Evolutionary conservation across 345 rosid species (phyloP).

Genomic region (Pistacia integerrima): DNA sequence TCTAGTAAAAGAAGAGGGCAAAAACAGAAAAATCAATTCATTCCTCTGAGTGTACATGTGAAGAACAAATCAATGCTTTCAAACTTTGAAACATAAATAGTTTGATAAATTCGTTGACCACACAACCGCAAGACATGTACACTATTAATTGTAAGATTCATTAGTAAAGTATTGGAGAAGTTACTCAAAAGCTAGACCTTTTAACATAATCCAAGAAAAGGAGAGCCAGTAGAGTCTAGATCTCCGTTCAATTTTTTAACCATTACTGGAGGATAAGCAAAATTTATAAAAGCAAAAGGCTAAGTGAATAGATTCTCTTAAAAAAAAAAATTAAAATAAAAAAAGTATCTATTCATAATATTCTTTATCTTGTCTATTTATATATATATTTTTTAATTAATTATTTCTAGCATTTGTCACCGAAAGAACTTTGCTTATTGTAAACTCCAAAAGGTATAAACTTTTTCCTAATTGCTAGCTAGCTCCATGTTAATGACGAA

Average conservation of each 20-base stretch:
- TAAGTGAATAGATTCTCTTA: neutral
- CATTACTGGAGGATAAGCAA: neutral
- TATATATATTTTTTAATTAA: neutral
- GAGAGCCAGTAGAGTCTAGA: neutral
- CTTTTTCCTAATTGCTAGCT: neutral
- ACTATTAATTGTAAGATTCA: neutral
- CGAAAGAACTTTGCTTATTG: slow-evolving; percentile 3
- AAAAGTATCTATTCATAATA: too few relatives aligned
- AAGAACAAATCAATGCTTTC: too few relatives aligned
- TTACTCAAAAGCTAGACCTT: too few relatives aligned
- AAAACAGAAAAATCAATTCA: too few relatives aligned
- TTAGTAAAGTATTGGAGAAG: too few relatives aligned
- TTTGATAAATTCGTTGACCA: too few relatives aligned
- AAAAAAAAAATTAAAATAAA: neutral
- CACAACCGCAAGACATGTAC: too few relatives aligned
- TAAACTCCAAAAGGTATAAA: neutral
- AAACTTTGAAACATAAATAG: too few relatives aligned
- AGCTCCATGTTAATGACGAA: neutral
- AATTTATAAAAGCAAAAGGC: neutral
- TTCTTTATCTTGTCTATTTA: neutral
- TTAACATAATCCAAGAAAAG: neutral
- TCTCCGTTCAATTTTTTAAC: neutral
- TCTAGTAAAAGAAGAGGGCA: too few relatives aligned
- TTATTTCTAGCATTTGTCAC: neutral
- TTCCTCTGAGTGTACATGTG: too few relatives aligned